These are phyloP conservation scores for Tubosaeta sp. DNA, from an alignment of 768 basidiomycete genomes.

Conservation along the genomic window DNA sequence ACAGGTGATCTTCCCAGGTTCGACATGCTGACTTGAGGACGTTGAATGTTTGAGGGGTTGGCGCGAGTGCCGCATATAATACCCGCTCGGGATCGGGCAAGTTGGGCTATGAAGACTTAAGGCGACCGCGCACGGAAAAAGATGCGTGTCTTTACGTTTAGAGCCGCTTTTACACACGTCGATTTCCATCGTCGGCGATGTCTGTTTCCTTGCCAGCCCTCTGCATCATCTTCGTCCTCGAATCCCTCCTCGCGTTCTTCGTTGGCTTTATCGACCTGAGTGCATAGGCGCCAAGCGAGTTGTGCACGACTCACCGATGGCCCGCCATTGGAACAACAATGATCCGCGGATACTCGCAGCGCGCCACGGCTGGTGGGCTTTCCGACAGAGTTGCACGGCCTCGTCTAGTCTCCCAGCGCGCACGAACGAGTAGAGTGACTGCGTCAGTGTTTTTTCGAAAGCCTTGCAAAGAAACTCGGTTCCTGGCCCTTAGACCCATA, in stretches of 20 bases:
- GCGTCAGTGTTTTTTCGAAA: constrained; percentile 73
- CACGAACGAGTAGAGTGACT: constrained; percentile 76
- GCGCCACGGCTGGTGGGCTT: constrained; percentile 87
- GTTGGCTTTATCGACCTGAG: constrained; percentile 41
- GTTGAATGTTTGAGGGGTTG: constrained; percentile 58
- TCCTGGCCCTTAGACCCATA: background rate
- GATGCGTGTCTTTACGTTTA: constrained; percentile 47
- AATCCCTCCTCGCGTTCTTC: constrained; percentile 46
- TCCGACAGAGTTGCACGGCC: constrained; percentile 76
- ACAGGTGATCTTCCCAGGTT: constrained; percentile 94
- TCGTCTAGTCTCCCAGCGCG: constrained; percentile 83
- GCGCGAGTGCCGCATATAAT: constrained; percentile 82
- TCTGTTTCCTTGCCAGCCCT: constrained; percentile 70
- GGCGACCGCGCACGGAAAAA: background rate
- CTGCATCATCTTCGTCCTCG: constrained; percentile 40
- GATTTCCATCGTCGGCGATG: constrained; percentile 84
- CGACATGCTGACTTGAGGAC: constrained; percentile 71
- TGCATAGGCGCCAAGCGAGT: constrained; percentile 11
- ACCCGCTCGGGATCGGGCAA: constrained; percentile 74
- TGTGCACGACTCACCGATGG: constrained; percentile 50
- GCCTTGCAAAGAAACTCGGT: constrained; percentile 41
- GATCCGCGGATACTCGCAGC: constrained; percentile 87
- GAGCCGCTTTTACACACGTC: constrained; percentile 73
- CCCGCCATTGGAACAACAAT: constrained; percentile 69
- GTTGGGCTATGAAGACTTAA: constrained; percentile 37